Base-by-base conservation (phyloP, 306 rosid genomes). In the Hippophae gyantsensis region DNA sequence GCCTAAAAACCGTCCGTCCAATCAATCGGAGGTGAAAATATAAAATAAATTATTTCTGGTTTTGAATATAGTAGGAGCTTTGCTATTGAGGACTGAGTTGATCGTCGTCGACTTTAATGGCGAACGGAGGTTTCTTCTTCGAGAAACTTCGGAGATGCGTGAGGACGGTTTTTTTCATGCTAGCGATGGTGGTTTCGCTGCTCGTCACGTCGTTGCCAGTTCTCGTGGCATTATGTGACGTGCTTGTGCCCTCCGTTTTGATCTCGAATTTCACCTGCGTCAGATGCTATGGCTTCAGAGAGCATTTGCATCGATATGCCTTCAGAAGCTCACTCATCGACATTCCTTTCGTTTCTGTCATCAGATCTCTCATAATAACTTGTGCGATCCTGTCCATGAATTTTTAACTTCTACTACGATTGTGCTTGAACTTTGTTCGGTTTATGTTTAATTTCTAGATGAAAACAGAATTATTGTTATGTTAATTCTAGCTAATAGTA, bases 271-370 rank as follows among this genome's bases (percentile, higher is more conserved):
- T 90, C 69, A 84, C 94, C 25, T 90, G 97, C 63, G 68, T 90
- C 13, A 72, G 69, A 54, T 90, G 97, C 75, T 79, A 75, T n/a
- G 72, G 86, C 13, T 72, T 90, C 71, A 81, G 66, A 42, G 79
- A 77, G 64, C 94, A 82, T 81, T 68, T 82, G 77, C 79, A 9
- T 54, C 94, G 95, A 61, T 90, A 90, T 70, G 80, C 88, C 71
- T 90, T 90, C 86, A 86, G 80, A 74, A 86, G 90, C 78, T 90
- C 97, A 40, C 83, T 90, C 79, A 81, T 54, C 25, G 97, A 90
- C 68, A 82, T 90, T 74, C 97, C 97, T 74, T 72, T 90, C 18
- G 95, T 90, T 73, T 90, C 95, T 10, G 68, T 86, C 77, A 65
- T 84, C 67, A 82, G 97, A 82, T 90, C 95, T 58, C 60, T 90